Evolutionary conservation across 2,329 filamentous ascomycete species (phyloP), one percentile per base, ranked within the genome.

Genomic region (Sclerotinia nivalis): DNA sequence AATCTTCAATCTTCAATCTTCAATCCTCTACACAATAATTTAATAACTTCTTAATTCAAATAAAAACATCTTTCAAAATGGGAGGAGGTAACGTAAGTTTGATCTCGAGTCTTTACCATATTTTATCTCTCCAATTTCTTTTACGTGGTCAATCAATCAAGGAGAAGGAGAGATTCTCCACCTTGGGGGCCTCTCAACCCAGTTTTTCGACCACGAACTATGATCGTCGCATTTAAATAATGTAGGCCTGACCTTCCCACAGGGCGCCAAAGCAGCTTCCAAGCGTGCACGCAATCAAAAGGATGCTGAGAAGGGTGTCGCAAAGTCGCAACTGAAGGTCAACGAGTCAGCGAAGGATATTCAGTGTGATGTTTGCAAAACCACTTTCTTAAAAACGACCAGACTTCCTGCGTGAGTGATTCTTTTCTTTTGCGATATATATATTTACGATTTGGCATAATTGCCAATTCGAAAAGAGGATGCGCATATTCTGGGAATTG

Each of bases 331-430:
- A 81, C 84, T 89, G 78, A 91, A 91, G 82, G 81, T 83, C 74
- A 93, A 93, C 83, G 84, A 86, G 75, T 84, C 89, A 75, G 91
- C 91, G 71, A 91, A 89, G 84, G 89, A 87, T 78, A 92, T 93
- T 80, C 89, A 92, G 81, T 94, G 91, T 85, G 82, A 87, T 74
- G 84, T 88, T 77, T 94, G 91, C 90, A 91, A 89, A 82, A 87
- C 90, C 75, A 91, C 90, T 43, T 93, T 94, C 83, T 86, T 93
- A 75, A 90, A 90, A 84, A 94, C 91, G 49, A 90, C 89, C 72
- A 90, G 90, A 78, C 88, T 86, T 72, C 89, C 89, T 76, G 88
- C 90, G 87, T 89, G 84, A 75, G 87, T 82, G 56, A 9, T 58
- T 34, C 10, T 25, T 18, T 37, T 65, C n/a, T 20, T 47, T 54